Evolutionary conservation across 257 asterid species (phyloP), one percentile per base, ranked within the genome.

Genomic region (Phtheirospermum japonicum): DNA sequence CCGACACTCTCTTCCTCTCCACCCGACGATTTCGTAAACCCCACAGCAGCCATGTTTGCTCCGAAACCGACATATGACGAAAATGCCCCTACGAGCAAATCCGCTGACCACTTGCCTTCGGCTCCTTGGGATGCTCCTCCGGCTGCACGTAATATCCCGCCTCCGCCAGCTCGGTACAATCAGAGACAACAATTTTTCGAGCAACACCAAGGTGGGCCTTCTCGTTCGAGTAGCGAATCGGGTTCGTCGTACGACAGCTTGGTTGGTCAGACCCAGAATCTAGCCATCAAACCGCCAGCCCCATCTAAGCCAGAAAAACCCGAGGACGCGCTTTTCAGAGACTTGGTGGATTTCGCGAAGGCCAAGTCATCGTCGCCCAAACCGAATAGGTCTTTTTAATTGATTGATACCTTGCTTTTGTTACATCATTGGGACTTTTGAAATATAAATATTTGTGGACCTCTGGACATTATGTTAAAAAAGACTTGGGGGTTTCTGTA

Each of bases 331-430:
- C 95, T 92, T 30, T 92, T 92, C 58, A 85, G 82, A 60, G 99
- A 92, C 75, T 78, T 92, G 78, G 84, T 89, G 5, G 97, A 92
- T 76, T 92, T 89, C 63, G 97, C 97, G 6, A 92, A 81, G 77
- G 75, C 96, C 77, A 92, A 92, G 86, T 81, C 97, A 13, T 85
- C 95, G 4, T 82, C 98, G 2, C 83, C 97, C 23, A 89, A 85
- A 73, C 75, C 91, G 7, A 81, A 84, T 42, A 79, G 95, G 70
- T 81, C 94, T 4, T 76, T 72, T 70, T 83, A 60, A 78, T 43
- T 61, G 48, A 56, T 40, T 50, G 56, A 46, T 46, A 16, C 52
- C 52, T n/a, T 68, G 42, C 55, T 64, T 65, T 69, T 23, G 7
- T 13, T 53, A 55, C 56, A 71, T 65, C 54, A 48, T 61, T 45